These are phyloP conservation scores for Daldinia bambusicola DNA, from an alignment of 495 filamentous ascomycete species.

Conservation along the genomic window DNA sequence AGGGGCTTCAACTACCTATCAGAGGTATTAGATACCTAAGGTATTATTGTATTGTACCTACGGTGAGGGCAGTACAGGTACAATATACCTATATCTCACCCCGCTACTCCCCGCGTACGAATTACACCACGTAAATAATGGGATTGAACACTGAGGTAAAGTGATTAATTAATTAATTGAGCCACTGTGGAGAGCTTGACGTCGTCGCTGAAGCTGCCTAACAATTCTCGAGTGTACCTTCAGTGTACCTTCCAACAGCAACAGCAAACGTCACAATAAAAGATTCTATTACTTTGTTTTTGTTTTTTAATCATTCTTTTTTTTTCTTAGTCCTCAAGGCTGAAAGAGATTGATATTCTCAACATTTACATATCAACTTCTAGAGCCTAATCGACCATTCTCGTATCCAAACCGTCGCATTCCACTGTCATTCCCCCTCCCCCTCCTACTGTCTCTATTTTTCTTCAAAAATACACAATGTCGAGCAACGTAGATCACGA, in stretches of 20 bases:
- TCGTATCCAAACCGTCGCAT: no score
- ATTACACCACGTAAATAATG: no score
- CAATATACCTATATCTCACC: neutral
- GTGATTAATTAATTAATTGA: neutral
- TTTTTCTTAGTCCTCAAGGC: neutral
- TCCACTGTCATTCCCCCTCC: slow-evolving; percentile 6
- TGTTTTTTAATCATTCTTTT: neutral
- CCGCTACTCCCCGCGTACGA: slow-evolving; percentile 19
- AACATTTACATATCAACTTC: neutral
- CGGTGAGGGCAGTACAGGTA: neutral
- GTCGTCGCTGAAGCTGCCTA: slow-evolving; percentile 47
- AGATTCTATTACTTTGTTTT: neutral
- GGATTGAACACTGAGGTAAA: neutral
- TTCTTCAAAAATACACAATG: slow-evolving; percentile 51
- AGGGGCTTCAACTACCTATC: slow-evolving; percentile 14
- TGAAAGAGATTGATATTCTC: neutral
- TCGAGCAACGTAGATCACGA: slow-evolving; percentile 65
- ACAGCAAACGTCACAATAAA: slow-evolving; percentile 23
- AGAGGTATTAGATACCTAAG: neutral
- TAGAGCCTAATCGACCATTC: neutral
- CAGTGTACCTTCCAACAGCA: slow-evolving; percentile 4
- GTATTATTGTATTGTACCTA: neutral
- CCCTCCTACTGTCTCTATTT: neutral
- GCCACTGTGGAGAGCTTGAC: slow-evolving; percentile 45
- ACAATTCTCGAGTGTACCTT: slow-evolving; percentile 1